Evolutionary conservation across 495 filamentous ascomycete species (phyloP).

Genomic region (Penicillium waksmanii): DNA sequence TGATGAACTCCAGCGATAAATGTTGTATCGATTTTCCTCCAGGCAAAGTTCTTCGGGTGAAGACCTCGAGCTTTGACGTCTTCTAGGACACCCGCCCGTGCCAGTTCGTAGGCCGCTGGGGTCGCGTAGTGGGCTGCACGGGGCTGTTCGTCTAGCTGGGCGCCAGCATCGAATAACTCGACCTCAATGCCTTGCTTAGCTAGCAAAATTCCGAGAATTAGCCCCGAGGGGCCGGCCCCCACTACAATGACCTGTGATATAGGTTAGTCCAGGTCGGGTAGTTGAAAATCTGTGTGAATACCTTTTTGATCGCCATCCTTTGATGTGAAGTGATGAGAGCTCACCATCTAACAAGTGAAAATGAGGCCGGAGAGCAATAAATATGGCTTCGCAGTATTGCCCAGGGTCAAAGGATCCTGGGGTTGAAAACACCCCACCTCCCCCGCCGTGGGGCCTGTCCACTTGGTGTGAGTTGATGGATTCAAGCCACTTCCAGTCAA

Average conservation of each 20-base stretch:
- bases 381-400: background rate
- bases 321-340: background rate
- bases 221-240: slow-evolving; percentile 60
- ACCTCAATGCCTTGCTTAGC: slow-evolving; percentile 56
- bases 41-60: slow-evolving; percentile 53
- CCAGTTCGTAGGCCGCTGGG: slow-evolving; percentile 55
- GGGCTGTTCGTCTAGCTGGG: slow-evolving; percentile 55
- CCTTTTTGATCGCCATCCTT: slow-evolving; percentile 30
- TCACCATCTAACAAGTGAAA: too few species aligned
- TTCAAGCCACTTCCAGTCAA: background rate
- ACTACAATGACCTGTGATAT: slow-evolving; percentile 50
- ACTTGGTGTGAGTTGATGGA: slow-evolving; percentile 1
- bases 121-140: slow-evolving; percentile 58
- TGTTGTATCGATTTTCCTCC: slow-evolving; percentile 50
- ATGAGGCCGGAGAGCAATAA: background rate
- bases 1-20: slow-evolving; percentile 38
- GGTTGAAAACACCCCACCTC: background rate
- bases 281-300: background rate
- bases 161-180: slow-evolving; percentile 54
- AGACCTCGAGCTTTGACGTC: slow-evolving; percentile 54
- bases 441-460: slow-evolving; percentile 22
- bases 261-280: background rate
- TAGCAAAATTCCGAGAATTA: slow-evolving; percentile 59
- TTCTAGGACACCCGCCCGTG: slow-evolving; percentile 58
- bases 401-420: background rate